phyloP scores from a whole-genome alignment of 805 yeast genomes.

The Myxozyma monticola region DNA sequence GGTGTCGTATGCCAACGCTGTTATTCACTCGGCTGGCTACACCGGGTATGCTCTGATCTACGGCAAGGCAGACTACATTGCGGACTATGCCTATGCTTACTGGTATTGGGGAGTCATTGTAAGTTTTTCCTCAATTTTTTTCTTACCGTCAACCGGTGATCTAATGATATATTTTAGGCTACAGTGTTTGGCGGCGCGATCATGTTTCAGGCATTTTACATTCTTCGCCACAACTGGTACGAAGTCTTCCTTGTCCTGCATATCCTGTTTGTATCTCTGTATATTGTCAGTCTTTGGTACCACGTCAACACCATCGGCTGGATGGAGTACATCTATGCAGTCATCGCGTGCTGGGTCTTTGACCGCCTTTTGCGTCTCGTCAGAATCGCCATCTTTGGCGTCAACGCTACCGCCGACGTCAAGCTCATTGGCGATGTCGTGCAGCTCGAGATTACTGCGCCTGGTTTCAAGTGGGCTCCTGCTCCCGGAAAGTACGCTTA shows the following conservation, averaged over 20 bases:
- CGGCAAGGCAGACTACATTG: not conserved
- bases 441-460: not conserved
- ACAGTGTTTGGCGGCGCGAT: conserved; percentile 10
- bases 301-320: conserved; percentile 55
- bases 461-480: not conserved
- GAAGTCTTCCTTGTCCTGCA: conserved; percentile 62
- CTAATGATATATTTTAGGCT: too few species aligned
- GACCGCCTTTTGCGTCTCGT: conserved; percentile 62
- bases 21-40: conserved; percentile 10
- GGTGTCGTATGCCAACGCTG: conserved; percentile 12
- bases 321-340: conserved; percentile 47
- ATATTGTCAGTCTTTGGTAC: conserved; percentile 56
- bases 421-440: conserved; percentile 1
- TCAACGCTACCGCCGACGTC: not conserved
- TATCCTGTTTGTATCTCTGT: conserved; percentile 53
- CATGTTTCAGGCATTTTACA: conserved; percentile 12
- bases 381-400: conserved; percentile 39
- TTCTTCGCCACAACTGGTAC: conserved; percentile 41
- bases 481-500: conserved; percentile 28
- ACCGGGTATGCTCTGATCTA: conserved; percentile 5
- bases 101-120: conserved; percentile 4
- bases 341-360: conserved; percentile 66
- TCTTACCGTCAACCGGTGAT: too few species aligned
- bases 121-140: not conserved
- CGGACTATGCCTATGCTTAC: not conserved